Conservation (phyloP, 768 basidiomycete genomes). For the Mycena pura region DNA sequence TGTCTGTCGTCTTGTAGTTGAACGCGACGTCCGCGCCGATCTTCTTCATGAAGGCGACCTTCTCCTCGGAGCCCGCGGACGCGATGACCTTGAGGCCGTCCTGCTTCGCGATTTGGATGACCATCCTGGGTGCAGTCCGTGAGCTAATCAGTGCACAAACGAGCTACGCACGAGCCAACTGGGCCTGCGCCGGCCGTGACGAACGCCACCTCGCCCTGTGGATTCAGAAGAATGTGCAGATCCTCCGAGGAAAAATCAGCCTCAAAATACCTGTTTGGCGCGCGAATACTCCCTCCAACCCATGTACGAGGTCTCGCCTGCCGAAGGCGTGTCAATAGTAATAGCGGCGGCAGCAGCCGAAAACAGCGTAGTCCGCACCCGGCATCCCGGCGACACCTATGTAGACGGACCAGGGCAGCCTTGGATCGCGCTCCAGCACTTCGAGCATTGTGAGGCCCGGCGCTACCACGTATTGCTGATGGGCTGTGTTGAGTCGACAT, state of each 20-base stretch:
- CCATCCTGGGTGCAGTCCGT: constrained; percentile 47
- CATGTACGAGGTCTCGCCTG: constrained; percentile 47
- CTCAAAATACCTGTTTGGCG: constrained; percentile 40
- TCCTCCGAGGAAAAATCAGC: no score
- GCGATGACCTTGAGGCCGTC: constrained; percentile 72
- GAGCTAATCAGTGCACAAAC: neutral
- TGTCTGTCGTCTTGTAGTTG: constrained; percentile 72
- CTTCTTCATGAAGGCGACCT: constrained; percentile 65
- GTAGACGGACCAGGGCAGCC: neutral
- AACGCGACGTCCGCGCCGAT: constrained; percentile 73
- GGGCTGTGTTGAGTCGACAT: neutral
- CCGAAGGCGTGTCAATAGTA: neutral
- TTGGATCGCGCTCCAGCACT: constrained; percentile 5
- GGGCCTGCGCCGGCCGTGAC: constrained; percentile 45
- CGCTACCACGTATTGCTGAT: constrained; percentile 1
- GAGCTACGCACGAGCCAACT: constrained; percentile 62
- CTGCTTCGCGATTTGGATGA: constrained; percentile 57
- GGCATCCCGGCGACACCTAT: neutral
- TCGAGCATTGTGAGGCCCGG: neutral
- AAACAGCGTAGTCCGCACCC: neutral
- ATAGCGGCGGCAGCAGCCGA: no score
- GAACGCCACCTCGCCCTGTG: constrained; percentile 49
- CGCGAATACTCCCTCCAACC: constrained; percentile 49
- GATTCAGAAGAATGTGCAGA: neutral
- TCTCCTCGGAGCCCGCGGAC: constrained; percentile 76